Evolutionary conservation across 306 rosid genomes (phyloP), one percentile per base, ranked within the genome.

Genomic region (Spatholobus suberectus): DNA sequence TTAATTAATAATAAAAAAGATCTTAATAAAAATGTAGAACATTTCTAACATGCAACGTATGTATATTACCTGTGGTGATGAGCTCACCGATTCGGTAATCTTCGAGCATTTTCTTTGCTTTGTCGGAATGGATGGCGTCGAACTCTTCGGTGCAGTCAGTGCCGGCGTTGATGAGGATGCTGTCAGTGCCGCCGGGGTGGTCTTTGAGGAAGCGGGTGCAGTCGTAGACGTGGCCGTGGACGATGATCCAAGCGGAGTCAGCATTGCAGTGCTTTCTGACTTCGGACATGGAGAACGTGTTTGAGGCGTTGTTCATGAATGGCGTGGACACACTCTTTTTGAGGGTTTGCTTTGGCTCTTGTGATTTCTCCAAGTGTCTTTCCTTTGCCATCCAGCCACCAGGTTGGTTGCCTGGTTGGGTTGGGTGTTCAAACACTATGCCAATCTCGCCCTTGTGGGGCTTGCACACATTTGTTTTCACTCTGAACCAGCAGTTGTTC

Each of bases 311-410:
- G 87, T 91, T 95, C 97, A 91, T 93, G 88, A 93, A 93, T 0
- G 98, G 97, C 0, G 97, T 15, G 11, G 98, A 95, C 9, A 88
- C 77, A 70, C 95, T 90, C 83, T 91, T 93, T 81, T 93, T 93
- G 1, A 95, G 83, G 5, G 82, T 75, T 21, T 23, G 83, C 44
- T 40, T 75, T 1, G 89, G n/a, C 0, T 91, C 97, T 4, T 88
- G 74, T 1, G 89, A 70, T 41, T 26, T 82, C 61, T 91, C 95
- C 0, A 91, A 75, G 67, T 81, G 84, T 51, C 82, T 90, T 27
- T 93, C 95, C 75, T 86, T 89, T 2, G 91, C 94, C 98, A 95
- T 93, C 99, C 99, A 95, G 3, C 99, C 99, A 0, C 98, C 99
- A 0, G 94, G 69, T 66, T 95, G 89, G 86, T 92, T 95, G 0